A percentile compares a stretch with the other conserved stretches of the same genome.
phyloP scores from a whole-genome alignment of 805 yeast genomes.

The Candida pseudoglaebosa region DNA sequence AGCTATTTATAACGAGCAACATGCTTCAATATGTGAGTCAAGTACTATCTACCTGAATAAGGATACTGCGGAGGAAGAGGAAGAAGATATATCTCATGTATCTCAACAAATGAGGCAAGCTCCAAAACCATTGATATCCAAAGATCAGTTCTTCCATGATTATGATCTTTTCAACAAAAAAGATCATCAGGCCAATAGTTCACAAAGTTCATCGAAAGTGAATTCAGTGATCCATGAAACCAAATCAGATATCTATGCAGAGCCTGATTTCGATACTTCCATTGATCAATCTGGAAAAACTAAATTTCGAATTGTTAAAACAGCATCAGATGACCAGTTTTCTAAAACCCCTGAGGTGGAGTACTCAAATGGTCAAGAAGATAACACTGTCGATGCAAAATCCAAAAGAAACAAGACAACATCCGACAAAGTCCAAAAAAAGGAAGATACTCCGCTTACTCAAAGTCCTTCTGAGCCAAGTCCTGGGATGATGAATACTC shows the following conservation, averaged over 20 bases:
- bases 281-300: too few relatives aligned
- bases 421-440: background rate
- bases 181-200: conserved; percentile 3
- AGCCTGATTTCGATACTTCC: background rate
- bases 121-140: conserved; percentile 26
- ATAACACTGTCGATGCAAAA: too few relatives aligned
- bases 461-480: conserved; percentile 4
- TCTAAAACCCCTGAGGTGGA: too few relatives aligned
- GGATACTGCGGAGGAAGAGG: conserved; percentile 2
- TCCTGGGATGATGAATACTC: conserved; percentile 5
- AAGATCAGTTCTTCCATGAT: conserved; percentile 28
- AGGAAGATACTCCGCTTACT: conserved; percentile 6
- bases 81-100: conserved; percentile 27
- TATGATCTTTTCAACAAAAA: conserved; percentile 12
- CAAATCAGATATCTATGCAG: background rate
- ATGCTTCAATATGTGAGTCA: conserved; percentile 30
- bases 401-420: too few relatives aligned
- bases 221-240: conserved; percentile 12
- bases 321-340: too few relatives aligned
- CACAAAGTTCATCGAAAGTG: conserved; percentile 6
- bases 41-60: conserved; percentile 9
- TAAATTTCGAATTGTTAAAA: too few relatives aligned
- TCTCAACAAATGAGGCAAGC: conserved; percentile 32
- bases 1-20: conserved; percentile 25
- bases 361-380: too few relatives aligned